phyloP scores from a whole-genome alignment of 805 yeast species.

The Vanderwaltozyma tropicalis region DNA sequence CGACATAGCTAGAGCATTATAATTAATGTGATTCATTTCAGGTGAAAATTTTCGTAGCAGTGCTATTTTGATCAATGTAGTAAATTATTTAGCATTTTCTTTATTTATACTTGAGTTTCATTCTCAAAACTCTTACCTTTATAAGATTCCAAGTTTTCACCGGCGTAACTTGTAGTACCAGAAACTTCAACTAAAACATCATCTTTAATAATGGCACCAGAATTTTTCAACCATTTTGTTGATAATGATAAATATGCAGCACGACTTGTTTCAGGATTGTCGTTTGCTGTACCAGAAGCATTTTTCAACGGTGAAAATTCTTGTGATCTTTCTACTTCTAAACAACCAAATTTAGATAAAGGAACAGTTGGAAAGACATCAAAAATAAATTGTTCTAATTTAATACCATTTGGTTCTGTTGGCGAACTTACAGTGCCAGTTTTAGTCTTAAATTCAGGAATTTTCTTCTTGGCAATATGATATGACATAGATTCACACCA shows the following conservation, averaged over 20 bases:
- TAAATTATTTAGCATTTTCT: too few species aligned
- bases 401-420: conserved; percentile 76
- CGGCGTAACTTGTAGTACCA: conserved; percentile 63
- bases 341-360: conserved; percentile 67
- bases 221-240: conserved; percentile 57
- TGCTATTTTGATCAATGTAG: too few species aligned
- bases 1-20: too few species aligned
- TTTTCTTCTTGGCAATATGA: conserved; percentile 90
- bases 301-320: conserved; percentile 95
- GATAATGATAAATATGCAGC: conserved; percentile 54
- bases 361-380: conserved; percentile 83
- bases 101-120: too few species aligned
- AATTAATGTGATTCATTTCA: too few species aligned
- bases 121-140: conserved; percentile 35
- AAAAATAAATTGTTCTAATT: conserved; percentile 92
- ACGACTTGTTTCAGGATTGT: conserved; percentile 77
- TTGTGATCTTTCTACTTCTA: conserved; percentile 75
- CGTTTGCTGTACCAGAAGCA: conserved; percentile 71
- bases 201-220: conserved; percentile 53
- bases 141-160: conserved; percentile 55
- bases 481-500: conserved; percentile 80
- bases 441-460: conserved; percentile 44
- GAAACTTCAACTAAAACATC: conserved; percentile 60
- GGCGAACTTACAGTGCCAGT: conserved; percentile 49
- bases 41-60: too few species aligned